Conservation (phyloP, 2,329 filamentous ascomycete species). For the Simplicillium aogashimaense region DNA sequence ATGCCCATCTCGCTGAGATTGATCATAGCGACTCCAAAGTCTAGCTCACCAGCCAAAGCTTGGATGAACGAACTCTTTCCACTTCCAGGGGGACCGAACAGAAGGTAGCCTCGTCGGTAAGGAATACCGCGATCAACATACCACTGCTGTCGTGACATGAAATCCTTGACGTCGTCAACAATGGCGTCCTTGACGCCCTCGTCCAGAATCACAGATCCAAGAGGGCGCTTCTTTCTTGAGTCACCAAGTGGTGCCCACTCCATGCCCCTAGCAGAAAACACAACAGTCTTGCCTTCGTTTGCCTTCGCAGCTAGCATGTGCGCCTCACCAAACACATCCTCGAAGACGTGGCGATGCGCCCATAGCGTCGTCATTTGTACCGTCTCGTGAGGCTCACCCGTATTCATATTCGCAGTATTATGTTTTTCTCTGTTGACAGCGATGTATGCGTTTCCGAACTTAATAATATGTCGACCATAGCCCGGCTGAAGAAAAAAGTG, state of each 20-base stretch:
- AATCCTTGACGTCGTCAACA: conserved; percentile 72
- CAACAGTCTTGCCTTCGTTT: conserved; percentile 84
- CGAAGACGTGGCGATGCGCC: conserved; percentile 79
- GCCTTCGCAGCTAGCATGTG: conserved; percentile 69
- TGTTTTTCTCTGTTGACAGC: conserved; percentile 81
- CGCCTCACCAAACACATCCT: conserved; percentile 81
- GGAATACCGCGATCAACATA: conserved; percentile 93
- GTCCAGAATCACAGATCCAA: conserved; percentile 81
- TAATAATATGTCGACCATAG: conserved; percentile 79
- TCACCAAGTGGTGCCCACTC: conserved; percentile 81
- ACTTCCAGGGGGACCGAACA: conserved; percentile 82
- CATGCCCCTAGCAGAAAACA: conserved; percentile 77
- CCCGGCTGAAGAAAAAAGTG: conserved; percentile 86
- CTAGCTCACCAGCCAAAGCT: conserved; percentile 81
- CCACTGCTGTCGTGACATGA: conserved; percentile 71
- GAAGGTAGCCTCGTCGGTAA: conserved; percentile 78
- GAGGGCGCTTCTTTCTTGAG: conserved; percentile 73
- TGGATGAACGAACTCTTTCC: conserved; percentile 97
- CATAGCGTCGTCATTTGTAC: conserved; percentile 88
- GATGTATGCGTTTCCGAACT: conserved; percentile 80
- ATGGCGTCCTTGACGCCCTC: conserved; percentile 74
- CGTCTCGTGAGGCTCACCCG: conserved; percentile 88
- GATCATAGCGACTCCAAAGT: conserved; percentile 87
- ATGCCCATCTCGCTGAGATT: conserved; percentile 85
- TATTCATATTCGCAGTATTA: conserved; percentile 67